Evolutionary conservation across 2,329 filamentous ascomycete genomes (phyloP), one percentile per base, ranked within the genome.

Genomic region (Xylariaceae sp.): DNA sequence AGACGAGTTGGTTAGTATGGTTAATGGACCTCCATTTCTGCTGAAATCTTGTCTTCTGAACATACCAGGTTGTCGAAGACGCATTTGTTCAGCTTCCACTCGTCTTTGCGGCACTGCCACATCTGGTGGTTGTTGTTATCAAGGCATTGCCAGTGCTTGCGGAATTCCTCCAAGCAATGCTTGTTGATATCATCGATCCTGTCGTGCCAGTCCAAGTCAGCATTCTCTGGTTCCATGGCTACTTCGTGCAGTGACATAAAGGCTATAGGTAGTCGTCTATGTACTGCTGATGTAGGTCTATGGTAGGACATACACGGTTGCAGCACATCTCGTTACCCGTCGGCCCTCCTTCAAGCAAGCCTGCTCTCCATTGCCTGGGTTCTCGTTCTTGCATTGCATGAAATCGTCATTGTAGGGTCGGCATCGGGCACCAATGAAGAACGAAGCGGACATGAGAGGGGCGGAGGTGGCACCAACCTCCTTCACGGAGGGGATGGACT

Each of bases 321-420:
- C 84, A 45, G 93, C 93, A 74, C 93, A 98, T 71, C 93, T 81
- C 56, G 93, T 98, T 48, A 98, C 93, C 68, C 93, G 87, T 66
- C 93, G 81, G 43, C 93, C 93, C 73, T 98, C 93, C 76, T 88
- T 91, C 78, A 98, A 72, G 71, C 93, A 98, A 55, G 95, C 88
- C 50, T 94, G 68, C 75, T 98, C 93, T 65, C 89, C 93, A 68
- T 80, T 82, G 59, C 93, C 93, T 49, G 87, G 85, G 59, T 89
- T 83, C 71, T 96, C 89, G 55, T 81, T 87, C 84, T 98, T 98
- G 85, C 93, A 98, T 74, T 95, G 87, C 91, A 98, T 98, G 73
- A 86, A 98, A 72, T 98, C 93, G 75, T 98, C 93, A 70, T 97
- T 97, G 78, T 90, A 98, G 43, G 87, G 76, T 65, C 80, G 85